Evolutionary conservation across 2,329 filamentous ascomycete genomes (phyloP).

Genomic region (Trematosphaeria pertusa): DNA sequence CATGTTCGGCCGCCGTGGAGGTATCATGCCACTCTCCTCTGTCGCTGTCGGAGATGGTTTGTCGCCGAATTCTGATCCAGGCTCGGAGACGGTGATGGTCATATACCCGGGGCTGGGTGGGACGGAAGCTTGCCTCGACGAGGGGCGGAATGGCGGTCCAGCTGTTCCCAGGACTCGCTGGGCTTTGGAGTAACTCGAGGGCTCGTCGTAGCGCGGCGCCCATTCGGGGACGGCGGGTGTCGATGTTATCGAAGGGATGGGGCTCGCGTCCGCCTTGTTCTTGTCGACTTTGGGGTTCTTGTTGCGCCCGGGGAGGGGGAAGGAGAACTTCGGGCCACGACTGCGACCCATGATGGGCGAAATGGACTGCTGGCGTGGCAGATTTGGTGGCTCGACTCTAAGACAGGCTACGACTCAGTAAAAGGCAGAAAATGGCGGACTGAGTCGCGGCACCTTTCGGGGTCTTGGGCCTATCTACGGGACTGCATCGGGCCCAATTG

Average conservation of each 20-base stretch:
- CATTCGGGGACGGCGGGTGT: conserved; percentile 26
- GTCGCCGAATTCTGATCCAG: conserved; percentile 34
- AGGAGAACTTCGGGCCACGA: conserved; percentile 45
- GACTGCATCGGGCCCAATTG: conserved; percentile 6
- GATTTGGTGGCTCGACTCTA: conserved; percentile 32
- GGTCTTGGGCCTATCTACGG: conserved; percentile 10
- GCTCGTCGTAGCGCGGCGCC: conserved; percentile 25
- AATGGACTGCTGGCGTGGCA: conserved; percentile 11
- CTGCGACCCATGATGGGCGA: conserved; percentile 35
- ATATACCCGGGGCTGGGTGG: conserved; percentile 40
- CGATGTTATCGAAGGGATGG: conserved; percentile 24
- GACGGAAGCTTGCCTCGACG: conserved; percentile 26
- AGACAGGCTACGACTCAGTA: conserved; percentile 36
- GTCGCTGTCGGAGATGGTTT: conserved; percentile 25
- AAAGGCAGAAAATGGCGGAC: conserved; percentile 18
- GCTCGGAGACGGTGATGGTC: conserved; percentile 40
- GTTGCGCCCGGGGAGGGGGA: conserved; percentile 44
- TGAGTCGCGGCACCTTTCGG: conserved; percentile 33
- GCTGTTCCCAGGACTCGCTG: conserved; percentile 48
- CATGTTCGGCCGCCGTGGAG: conserved; percentile 28
- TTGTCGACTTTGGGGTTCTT: conserved; percentile 28
- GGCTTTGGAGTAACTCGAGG: conserved; percentile 35
- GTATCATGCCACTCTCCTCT: conserved; percentile 23
- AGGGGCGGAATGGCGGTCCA: conserved; percentile 33
- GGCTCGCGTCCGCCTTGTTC: conserved; percentile 21